These are phyloP conservation scores for Deinandra increscens DNA, from an alignment of 129 eudicot genomes.

Conservation along the genomic window DNA sequence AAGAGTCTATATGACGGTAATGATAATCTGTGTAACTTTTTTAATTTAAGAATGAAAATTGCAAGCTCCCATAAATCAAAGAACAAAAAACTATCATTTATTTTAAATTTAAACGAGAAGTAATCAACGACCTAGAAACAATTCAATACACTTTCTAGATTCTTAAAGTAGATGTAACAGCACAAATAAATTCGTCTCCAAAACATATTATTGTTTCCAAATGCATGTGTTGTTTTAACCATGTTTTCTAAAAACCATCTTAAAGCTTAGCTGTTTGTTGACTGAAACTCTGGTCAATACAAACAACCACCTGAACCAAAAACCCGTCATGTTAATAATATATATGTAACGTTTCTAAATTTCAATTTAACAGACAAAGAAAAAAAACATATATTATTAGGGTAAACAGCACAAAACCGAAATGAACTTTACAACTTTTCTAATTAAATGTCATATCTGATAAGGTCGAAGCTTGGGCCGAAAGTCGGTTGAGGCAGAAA, in stretches of 20 bases:
- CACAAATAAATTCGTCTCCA: background rate
- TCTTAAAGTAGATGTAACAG: background rate
- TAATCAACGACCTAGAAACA: background rate
- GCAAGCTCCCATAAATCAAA: too few relatives aligned
- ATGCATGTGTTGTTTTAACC: background rate
- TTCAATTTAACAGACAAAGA: background rate
- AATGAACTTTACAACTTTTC: too few relatives aligned
- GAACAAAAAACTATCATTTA: too few relatives aligned
- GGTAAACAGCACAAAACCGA: too few relatives aligned
- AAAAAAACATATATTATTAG: too few relatives aligned
- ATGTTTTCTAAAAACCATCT: constrained; percentile 12
- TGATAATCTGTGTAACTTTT: too few relatives aligned
- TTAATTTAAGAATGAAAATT: too few relatives aligned
- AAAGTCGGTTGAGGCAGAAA: too few relatives aligned
- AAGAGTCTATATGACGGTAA: too few relatives aligned
- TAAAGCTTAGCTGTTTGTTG: constrained; percentile 60
- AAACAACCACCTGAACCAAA: constrained; percentile 72
- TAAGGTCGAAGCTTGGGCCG: too few relatives aligned
- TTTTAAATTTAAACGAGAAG: background rate
- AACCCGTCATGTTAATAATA: background rate
- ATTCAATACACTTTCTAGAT: background rate
- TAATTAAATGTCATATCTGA: too few relatives aligned
- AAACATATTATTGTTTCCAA: constrained; percentile 3
- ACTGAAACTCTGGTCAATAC: constrained; percentile 75
- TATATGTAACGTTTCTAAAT: constrained; percentile 1